Evolutionary conservation across 2,329 filamentous ascomycete species (phyloP), one percentile per base, ranked within the genome.

Genomic region (Escovopsis sp.): DNA sequence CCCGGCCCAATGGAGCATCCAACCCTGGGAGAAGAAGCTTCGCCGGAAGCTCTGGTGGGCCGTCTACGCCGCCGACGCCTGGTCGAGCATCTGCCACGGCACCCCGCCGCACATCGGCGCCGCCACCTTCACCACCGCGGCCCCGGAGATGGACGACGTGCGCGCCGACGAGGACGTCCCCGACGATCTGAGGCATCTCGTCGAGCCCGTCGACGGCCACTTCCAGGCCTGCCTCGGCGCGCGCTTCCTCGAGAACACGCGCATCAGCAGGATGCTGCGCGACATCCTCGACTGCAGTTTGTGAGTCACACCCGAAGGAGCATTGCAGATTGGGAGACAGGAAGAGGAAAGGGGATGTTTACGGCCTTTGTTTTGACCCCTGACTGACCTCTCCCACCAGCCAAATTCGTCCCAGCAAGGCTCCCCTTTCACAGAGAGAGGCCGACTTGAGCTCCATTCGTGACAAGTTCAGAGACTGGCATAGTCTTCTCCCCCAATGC

Each of bases 21-120:
- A 56, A 1, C 34, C 43, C 0, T 61, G 60, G 49, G 63, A 66
- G 43, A 62, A 62, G 48, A 53, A 47, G 18, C 29, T 65, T 16
- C 52, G 61, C 6, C 59, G 50, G 40, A 63, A 61, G 43, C 43
- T 66, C 4, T 66, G 62, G 62, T 66, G 62, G 62, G 58, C 57
- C 1, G 53, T 54, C 0, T 62, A 57, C 31, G 42, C 55, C 4
- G 51, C 55, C 1, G 63, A 66, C 36, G 54, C 54, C 19, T 66
- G 63, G 63, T 58, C 62, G 2, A 53, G 61, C 2, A 51, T 65
- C 19, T 60, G 57, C 27, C 62, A 66, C 38, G 63, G 63, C 1
- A 64, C 64, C 33, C 61, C 63, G 4, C 60, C 62, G 2, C 62
- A 65, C 40, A 58, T 66, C 18, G 52, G 53, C 33, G 41, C 42